These are phyloP conservation scores for Fusarium mangiferae DNA, from an alignment of 2,329 filamentous ascomycete genomes.

Conservation along the genomic window DNA sequence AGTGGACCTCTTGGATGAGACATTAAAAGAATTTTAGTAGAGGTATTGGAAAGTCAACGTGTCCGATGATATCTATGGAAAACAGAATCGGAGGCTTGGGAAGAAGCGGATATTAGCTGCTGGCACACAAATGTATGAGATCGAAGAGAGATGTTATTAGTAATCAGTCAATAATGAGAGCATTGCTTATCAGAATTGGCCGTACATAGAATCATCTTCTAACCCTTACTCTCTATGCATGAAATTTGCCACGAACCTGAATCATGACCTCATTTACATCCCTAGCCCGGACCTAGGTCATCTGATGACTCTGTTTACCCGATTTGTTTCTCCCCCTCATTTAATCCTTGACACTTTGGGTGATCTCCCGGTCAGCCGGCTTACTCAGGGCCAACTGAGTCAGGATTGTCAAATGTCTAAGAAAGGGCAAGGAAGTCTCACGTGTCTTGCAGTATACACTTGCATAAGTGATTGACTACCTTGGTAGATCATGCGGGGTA, in stretches of 20 bases:
- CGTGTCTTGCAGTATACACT: not conserved
- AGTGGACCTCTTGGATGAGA: too few relatives aligned
- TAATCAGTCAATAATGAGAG: accelerated
- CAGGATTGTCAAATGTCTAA: not conserved
- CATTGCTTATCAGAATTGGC: too few relatives aligned
- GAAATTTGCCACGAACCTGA: accelerated
- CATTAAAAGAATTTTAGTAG: not conserved
- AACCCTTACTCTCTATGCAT: not conserved
- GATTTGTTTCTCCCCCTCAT: too few relatives aligned
- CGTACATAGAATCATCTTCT: too few relatives aligned
- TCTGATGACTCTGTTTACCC: not conserved
- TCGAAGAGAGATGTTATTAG: accelerated
- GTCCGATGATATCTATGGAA: not conserved
- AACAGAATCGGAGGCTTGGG: not conserved
- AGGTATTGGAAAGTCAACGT: accelerated
- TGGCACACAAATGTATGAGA: accelerated
- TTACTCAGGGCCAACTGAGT: not conserved
- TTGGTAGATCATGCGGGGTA: not conserved
- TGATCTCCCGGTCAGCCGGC: accelerated
- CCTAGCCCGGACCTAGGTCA: accelerated
- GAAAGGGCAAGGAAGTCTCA: too few relatives aligned
- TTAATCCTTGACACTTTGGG: too few relatives aligned
- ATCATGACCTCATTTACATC: accelerated
- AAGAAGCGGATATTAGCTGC: too few relatives aligned
- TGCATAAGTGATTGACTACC: not conserved